Conservation (phyloP, 106 monocot genomes). For the Dioscorea dumetorum region DNA sequence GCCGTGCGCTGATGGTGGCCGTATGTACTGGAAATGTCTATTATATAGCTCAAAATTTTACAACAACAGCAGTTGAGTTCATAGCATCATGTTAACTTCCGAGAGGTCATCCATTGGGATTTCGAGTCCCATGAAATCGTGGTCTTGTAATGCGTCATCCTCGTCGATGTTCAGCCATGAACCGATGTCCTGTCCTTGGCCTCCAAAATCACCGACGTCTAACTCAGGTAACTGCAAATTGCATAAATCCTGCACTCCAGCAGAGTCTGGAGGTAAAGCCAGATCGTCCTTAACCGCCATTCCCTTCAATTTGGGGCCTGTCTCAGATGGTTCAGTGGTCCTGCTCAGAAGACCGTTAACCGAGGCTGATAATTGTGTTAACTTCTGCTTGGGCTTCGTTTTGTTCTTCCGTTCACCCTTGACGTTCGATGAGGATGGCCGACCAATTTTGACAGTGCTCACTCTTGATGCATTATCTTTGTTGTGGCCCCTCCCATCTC, state of each 20-base stretch:
- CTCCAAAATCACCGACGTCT: conserved; percentile 34
- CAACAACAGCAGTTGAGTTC: conserved; percentile 1
- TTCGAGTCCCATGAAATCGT: conserved; percentile 37
- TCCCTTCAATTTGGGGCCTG: conserved; percentile 4
- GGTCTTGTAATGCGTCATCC: conserved; percentile 30
- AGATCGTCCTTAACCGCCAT: background rate
- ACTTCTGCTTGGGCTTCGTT: conserved; percentile 49
- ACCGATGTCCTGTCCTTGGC: conserved; percentile 42
- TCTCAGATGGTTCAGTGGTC: conserved; percentile 6
- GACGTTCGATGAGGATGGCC: conserved; percentile 23
- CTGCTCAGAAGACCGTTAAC: conserved; percentile 13
- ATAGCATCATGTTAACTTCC: conserved; percentile 28
- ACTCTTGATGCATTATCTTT: conserved; percentile 19
- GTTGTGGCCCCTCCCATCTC: conserved; percentile 37
- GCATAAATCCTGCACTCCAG: conserved; percentile 16
- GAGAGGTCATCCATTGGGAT: conserved; percentile 60
- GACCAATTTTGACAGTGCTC: conserved; percentile 19
- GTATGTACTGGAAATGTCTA: background rate
- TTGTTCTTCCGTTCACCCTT: conserved; percentile 49
- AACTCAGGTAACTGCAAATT: conserved; percentile 26
- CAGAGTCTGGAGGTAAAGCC: conserved; percentile 2
- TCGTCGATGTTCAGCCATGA: conserved; percentile 46
- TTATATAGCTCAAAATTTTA: conserved; percentile 1
- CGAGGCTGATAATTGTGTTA: conserved; percentile 33
- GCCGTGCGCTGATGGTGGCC: too few species aligned